Percentiles rank a stretch among this genome's conserved stretches.
Evolutionary conservation across 1,139 yeast species (phyloP).

Genomic region (Petasospora fabianii): DNA sequence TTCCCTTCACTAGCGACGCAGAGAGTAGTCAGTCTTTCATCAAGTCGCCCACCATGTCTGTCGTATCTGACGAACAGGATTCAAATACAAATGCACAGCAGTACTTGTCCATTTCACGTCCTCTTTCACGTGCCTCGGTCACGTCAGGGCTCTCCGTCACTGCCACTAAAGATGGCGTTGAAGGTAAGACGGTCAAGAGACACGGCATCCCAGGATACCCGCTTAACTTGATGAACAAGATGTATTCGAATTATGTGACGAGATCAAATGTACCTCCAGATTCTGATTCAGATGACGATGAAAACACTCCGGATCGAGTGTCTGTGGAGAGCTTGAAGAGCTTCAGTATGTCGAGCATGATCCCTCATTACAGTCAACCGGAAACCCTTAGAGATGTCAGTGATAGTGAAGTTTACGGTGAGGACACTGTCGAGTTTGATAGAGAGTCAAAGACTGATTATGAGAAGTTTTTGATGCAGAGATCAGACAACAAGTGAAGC

Average conservation of each 20-base stretch:
- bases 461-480: constrained; percentile 16
- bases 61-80: constrained; percentile 12
- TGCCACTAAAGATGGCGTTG: constrained; percentile 71
- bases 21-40: constrained; percentile 13
- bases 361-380: constrained; percentile 23
- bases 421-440: constrained; percentile 17
- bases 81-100: constrained; percentile 9
- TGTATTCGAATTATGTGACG: constrained; percentile 26
- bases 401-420: constrained; percentile 14
- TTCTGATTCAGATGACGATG: constrained; percentile 9
- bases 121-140: constrained; percentile 57
- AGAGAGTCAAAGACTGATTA: constrained; percentile 15
- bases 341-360: constrained; percentile 24
- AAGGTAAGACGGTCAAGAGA: constrained; percentile 55
- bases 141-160: constrained; percentile 66
- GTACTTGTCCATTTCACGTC: constrained; percentile 33
- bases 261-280: constrained; percentile 7
- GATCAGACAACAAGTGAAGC: constrained; percentile 5
- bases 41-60: constrained; percentile 10
- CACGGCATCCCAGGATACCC: constrained; percentile 38
- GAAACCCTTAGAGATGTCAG: constrained; percentile 10
- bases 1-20: constrained; percentile 6
- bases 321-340: constrained; percentile 17
- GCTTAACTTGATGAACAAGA: constrained; percentile 30
- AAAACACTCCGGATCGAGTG: constrained; percentile 8